These are phyloP conservation scores for Lojkania enalia DNA, from an alignment of 2,329 filamentous ascomycete species.

Conservation along the genomic window DNA sequence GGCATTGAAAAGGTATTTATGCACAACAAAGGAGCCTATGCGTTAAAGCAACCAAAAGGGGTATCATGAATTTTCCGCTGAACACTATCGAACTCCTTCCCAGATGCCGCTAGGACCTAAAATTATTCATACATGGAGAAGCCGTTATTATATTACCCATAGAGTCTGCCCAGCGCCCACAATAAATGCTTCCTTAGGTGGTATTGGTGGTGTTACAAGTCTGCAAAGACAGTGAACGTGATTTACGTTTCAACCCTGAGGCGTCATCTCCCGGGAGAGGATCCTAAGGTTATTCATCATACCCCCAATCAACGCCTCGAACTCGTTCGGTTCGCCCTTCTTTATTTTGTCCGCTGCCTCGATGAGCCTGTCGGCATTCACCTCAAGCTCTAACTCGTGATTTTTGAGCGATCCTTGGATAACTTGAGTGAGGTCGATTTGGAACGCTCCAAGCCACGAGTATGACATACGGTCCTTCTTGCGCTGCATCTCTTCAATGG, in stretches of 20 bases:
- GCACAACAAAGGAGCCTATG: too few relatives aligned
- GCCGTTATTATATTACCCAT: too few relatives aligned
- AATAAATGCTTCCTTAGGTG: too few relatives aligned
- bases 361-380: conserved; percentile 65
- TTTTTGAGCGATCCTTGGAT: conserved; percentile 63
- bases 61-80: conserved; percentile 33
- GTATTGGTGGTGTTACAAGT: too few relatives aligned
- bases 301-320: conserved; percentile 69
- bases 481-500: conserved; percentile 57
- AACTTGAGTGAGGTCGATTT: conserved; percentile 92
- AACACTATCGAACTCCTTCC: conserved; percentile 26
- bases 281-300: conserved; percentile 67
- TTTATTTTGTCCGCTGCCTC: conserved; percentile 64
- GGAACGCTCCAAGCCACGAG: conserved; percentile 75
- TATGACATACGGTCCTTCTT: conserved; percentile 93
- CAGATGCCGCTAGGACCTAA: conserved; percentile 24
- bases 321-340: conserved; percentile 47
- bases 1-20: too few relatives aligned
- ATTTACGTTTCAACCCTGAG: conserved; percentile 9
- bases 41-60: conserved; percentile 16
- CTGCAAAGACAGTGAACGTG: too few relatives aligned
- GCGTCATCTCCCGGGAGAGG: conserved; percentile 41
- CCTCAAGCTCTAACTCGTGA: conserved; percentile 80
- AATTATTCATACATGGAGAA: neutral
- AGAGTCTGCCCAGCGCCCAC: too few relatives aligned